These are phyloP conservation scores for Neophaeococcomyces mojaviensis DNA, from an alignment of 2,329 filamentous ascomycete species.

Conservation along the genomic window DNA sequence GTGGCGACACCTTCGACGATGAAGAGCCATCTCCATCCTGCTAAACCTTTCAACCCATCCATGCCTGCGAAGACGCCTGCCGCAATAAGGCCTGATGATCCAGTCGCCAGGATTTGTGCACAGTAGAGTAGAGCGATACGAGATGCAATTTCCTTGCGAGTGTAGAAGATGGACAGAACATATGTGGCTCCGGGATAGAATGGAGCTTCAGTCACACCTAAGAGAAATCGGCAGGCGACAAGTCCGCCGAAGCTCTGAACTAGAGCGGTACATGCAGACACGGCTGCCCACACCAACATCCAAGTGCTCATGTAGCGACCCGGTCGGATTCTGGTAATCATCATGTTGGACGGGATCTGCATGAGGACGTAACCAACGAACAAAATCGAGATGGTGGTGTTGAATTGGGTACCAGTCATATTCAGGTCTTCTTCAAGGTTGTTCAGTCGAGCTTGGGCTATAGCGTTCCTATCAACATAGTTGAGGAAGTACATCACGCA, in stretches of 20 bases:
- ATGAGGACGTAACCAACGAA: constrained; percentile 22
- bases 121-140: constrained; percentile 52
- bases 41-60: constrained; percentile 33
- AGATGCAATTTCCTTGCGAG: constrained; percentile 44
- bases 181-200: constrained; percentile 54
- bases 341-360: constrained; percentile 21
- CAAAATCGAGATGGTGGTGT: constrained; percentile 25
- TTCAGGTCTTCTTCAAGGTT: constrained; percentile 24
- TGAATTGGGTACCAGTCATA: constrained; percentile 26
- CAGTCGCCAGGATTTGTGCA: constrained; percentile 52
- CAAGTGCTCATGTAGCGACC: constrained; percentile 36
- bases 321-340: constrained; percentile 30
- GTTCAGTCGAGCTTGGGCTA: constrained; percentile 26
- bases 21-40: constrained; percentile 41
- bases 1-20: constrained; percentile 38
- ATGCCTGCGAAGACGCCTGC: constrained; percentile 30
- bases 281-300: constrained; percentile 31
- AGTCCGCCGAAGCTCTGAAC: constrained; percentile 35
- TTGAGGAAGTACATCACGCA: constrained; percentile 29
- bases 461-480: constrained; percentile 26
- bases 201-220: constrained; percentile 30
- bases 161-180: constrained; percentile 61
- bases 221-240: constrained; percentile 34
- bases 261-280: constrained; percentile 29
- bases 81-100: constrained; percentile 52